A percentile compares a stretch with the other conserved stretches of the same genome.
Evolutionary conservation across 2,329 filamentous ascomycete species (phyloP).

Genomic region (Pestalotiopsis sp.): DNA sequence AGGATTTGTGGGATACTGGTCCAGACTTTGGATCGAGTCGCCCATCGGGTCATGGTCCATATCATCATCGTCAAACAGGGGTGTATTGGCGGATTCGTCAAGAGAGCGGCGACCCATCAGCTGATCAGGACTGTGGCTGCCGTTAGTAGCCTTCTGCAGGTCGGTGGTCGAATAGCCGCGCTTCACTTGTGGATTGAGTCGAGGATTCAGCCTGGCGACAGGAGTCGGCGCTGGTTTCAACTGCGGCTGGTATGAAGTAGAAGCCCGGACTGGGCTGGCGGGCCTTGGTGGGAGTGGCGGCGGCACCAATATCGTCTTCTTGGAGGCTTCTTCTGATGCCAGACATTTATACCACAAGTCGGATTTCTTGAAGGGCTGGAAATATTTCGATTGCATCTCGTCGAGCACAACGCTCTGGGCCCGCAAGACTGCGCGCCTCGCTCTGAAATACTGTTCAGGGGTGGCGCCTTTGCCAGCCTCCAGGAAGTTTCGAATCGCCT

Average conservation of each 20-base stretch:
- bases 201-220: conserved; percentile 43
- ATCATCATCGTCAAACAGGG: conserved; percentile 82
- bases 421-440: conserved; percentile 77
- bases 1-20: conserved; percentile 66
- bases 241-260: conserved; percentile 40
- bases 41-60: conserved; percentile 70
- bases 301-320: conserved; percentile 28
- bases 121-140: conserved; percentile 39
- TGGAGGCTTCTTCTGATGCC: conserved; percentile 77
- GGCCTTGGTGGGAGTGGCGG: conserved; percentile 26
- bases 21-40: conserved; percentile 78
- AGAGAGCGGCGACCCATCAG: conserved; percentile 65
- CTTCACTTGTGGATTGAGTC: conserved; percentile 36
- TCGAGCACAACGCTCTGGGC: conserved; percentile 84
- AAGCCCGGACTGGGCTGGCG: conserved; percentile 28
- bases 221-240: conserved; percentile 43
- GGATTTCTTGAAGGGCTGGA: conserved; percentile 85
- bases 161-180: conserved; percentile 53
- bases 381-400: conserved; percentile 79
- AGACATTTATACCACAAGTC: conserved; percentile 97
- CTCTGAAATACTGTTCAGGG: conserved; percentile 79
- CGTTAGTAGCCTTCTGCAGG: conserved; percentile 41
- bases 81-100: conserved; percentile 61
- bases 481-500: conserved; percentile 76
- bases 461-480: conserved; percentile 76